Conservation (phyloP, 2,329 filamentous ascomycete genomes). For the Mariannaea sp. region DNA sequence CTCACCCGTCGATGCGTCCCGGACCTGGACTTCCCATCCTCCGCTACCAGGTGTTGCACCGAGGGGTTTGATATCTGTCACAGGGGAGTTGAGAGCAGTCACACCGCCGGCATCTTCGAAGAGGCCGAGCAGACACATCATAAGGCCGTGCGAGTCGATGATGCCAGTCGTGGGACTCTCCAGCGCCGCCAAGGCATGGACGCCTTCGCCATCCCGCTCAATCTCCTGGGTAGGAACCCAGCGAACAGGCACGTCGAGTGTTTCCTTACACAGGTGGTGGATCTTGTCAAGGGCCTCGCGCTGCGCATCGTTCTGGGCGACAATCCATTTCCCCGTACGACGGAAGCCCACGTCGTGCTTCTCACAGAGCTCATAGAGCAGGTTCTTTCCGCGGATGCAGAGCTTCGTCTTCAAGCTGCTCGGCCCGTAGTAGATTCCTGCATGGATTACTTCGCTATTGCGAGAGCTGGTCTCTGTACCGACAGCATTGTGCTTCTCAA, state of each 20-base stretch:
- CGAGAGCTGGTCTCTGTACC: conserved; percentile 88
- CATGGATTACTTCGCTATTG: conserved; percentile 96
- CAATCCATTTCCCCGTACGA: conserved; percentile 90
- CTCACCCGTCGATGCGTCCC: conserved; percentile 52
- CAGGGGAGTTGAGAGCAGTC: conserved; percentile 69
- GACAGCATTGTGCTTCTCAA: conserved; percentile 76
- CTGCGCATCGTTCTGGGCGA: conserved; percentile 80
- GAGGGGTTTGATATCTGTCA: conserved; percentile 63
- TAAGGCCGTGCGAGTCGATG: conserved; percentile 82
- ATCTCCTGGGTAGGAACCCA: conserved; percentile 72
- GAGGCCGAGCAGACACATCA: conserved; percentile 77
- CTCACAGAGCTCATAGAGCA: conserved; percentile 80
- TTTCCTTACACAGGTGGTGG: conserved; percentile 48
- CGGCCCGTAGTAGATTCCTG: conserved; percentile 86
- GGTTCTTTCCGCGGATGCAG: conserved; percentile 75
- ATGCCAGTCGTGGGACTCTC: conserved; percentile 89
- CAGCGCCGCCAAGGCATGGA: conserved; percentile 70
- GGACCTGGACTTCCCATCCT: conserved; percentile 73
- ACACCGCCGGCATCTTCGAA: conserved; percentile 80
- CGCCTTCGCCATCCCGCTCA: conserved; percentile 69
- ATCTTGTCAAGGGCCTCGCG: conserved; percentile 63
- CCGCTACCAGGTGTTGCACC: conserved; percentile 49
- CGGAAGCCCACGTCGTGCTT: conserved; percentile 69
- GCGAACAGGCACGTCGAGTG: conserved; percentile 67
- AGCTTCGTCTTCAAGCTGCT: conserved; percentile 79